Base-by-base conservation (phyloP, 2,329 filamentous ascomycete species). In the Colletotrichum lini region DNA sequence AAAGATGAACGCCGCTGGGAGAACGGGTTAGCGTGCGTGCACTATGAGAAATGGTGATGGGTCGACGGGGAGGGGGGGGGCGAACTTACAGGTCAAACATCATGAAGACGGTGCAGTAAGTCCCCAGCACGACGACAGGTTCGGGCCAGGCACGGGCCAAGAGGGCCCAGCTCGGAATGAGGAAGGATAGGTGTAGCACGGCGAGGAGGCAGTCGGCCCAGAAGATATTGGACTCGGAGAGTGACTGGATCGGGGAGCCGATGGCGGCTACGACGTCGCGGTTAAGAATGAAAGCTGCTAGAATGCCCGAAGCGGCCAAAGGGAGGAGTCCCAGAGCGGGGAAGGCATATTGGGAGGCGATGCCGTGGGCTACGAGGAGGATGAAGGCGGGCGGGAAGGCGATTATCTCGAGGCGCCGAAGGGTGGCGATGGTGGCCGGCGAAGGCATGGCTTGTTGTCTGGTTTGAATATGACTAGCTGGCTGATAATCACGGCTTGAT, bases 391-490 rank as follows among this genome's bases (percentile, higher is more conserved):
- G 58, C 1, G 58, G 57, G 35, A 75, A 75, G 7, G 66, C 26
- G 44, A 76, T 45, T 12, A 82, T 75, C 57, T 79, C 80, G 60
- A 68, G 60, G 42, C 65, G 59, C 9, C 68, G 69, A 26, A 74
- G 21, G 23, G 56, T 30, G 15, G 63, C 21, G 45, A 35, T 67
- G 35, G 30, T 67, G 16, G 54, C 21, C 38, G 56, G 42, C 10
- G 67, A 67, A 8, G 42, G 18, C 67, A 70, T 70, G 12, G 35
- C 49, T 21, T 1, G 0, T 12, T 53, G 58, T 10, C 6, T 30
- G 21, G 2, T 26, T 53, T 9, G 18, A 2, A 9, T 35, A 0
- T 16, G 18, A 54, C 35, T 12, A 13, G 3, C 3, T 1, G n/a
- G 30, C 16, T 44, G 23, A 35, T 8, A 10, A 23, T 18, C 4